Evolutionary conservation across 306 rosid species (phyloP).

Genomic region (Macrotyloma uniflorum): DNA sequence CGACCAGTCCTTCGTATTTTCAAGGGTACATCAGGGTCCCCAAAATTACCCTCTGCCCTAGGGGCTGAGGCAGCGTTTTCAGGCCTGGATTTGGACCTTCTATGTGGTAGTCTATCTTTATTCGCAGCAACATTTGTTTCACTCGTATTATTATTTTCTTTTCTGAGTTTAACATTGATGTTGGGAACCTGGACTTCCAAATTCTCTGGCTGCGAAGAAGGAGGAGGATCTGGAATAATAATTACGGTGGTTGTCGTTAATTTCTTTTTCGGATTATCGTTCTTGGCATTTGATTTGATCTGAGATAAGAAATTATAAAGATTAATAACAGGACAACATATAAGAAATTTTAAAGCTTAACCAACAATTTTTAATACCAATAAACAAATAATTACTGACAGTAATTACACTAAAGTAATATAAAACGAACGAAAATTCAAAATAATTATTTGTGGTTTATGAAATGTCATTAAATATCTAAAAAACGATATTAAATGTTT

Average conservation of each 20-base stretch:
- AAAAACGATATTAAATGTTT: background rate
- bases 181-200: background rate
- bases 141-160: constrained; percentile 9
- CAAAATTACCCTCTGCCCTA: constrained; percentile 43
- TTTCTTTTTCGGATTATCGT: constrained; percentile 75
- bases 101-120: constrained; percentile 9
- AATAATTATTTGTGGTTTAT: background rate
- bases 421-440: background rate
- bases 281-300: constrained; percentile 66
- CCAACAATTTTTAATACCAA: background rate
- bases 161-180: constrained; percentile 28
- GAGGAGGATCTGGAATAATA: constrained; percentile 57
- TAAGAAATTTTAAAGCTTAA: too few relatives aligned
- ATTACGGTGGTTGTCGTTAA: constrained; percentile 67
- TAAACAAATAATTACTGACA: background rate
- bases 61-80: constrained; percentile 47
- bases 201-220: constrained; percentile 51
- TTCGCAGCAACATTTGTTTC: constrained; percentile 27
- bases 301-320: constrained; percentile 28
- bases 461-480: background rate
- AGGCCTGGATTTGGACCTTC: constrained; percentile 30
- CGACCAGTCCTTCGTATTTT: constrained; percentile 63
- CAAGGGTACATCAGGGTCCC: constrained; percentile 54
- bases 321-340: background rate
- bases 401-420: background rate